Percentiles rank a stretch among this genome's conserved stretches.
These are phyloP conservation scores for Rhodotorula toruloides DNA, from an alignment of 768 basidiomycete genomes.

Conservation along the genomic window DNA sequence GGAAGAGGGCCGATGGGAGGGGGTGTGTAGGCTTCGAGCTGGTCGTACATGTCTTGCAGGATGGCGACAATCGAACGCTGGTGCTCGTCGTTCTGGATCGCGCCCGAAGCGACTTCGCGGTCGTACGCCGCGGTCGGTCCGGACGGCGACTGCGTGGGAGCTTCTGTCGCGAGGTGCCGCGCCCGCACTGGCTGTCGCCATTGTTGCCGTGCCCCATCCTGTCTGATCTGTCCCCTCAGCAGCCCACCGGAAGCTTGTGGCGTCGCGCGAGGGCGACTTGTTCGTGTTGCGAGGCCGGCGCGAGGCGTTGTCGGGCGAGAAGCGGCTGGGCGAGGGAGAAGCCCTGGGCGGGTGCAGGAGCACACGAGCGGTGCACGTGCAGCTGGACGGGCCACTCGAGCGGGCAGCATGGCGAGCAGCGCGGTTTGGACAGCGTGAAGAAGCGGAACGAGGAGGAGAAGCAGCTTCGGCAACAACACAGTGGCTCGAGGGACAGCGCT, in stretches of 20 bases:
- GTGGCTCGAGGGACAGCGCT: no score
- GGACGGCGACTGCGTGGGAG: no score
- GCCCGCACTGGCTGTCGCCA: neutral
- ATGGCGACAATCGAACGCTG: conserved; percentile 78
- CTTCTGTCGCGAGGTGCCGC: neutral
- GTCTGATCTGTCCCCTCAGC: no score
- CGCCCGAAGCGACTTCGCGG: conserved; percentile 53
- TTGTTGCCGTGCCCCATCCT: no score
- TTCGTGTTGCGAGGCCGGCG: no score
- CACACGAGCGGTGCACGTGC: neutral
- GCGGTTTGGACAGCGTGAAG: neutral
- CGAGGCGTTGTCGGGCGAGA: neutral
- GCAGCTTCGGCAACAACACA: neutral
- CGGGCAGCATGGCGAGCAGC: neutral
- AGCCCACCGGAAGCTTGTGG: no score
- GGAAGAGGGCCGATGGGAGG: conserved; percentile 55
- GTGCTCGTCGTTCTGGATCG: conserved; percentile 69
- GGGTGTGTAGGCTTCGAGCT: conserved; percentile 65
- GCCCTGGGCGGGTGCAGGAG: neutral
- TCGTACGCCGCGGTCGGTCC: conserved; percentile 47
- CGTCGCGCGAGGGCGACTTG: no score
- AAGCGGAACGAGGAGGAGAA: neutral
- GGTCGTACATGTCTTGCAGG: conserved; percentile 72
- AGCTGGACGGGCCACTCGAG: neutral
- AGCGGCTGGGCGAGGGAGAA: neutral